phyloP scores from a whole-genome alignment of 2,329 filamentous ascomycete genomes.

The Trichoderma simmonsii region DNA sequence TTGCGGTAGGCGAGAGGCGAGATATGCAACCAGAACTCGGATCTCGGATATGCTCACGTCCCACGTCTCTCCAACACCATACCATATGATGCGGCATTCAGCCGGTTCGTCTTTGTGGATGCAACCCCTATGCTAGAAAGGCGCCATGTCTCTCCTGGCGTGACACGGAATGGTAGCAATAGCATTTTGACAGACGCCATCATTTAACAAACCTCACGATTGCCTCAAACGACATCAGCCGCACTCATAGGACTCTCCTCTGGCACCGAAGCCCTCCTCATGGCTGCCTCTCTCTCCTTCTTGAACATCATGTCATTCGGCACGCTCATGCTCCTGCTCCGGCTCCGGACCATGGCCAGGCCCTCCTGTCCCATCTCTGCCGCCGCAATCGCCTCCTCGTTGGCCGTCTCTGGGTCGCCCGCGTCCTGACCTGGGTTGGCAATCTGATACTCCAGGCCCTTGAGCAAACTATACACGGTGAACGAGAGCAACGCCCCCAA shows the following conservation, averaged over 20 bases:
- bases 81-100: too few species aligned
- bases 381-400: conserved; percentile 4
- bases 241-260: neutral
- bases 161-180: neutral
- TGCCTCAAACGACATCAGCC: conserved; percentile 5
- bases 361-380: conserved; percentile 1
- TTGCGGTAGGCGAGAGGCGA: neutral
- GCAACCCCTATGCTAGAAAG: neutral
- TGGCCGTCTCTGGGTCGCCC: neutral
- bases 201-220: neutral
- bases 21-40: neutral
- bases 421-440: conserved; percentile 49
- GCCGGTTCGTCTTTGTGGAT: neutral
- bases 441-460: conserved; percentile 49
- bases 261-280: neutral
- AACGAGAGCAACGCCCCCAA: conserved; percentile 48
- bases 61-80: neutral
- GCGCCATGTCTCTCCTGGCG: neutral
- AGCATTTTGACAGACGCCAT: neutral
- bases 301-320: neutral
- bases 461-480: conserved; percentile 49
- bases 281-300: neutral
- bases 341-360: neutral
- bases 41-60: neutral
- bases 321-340: neutral